phyloP scores from a whole-genome alignment of 176 grass and related monocot species.

The Phoenix dactylifera region DNA sequence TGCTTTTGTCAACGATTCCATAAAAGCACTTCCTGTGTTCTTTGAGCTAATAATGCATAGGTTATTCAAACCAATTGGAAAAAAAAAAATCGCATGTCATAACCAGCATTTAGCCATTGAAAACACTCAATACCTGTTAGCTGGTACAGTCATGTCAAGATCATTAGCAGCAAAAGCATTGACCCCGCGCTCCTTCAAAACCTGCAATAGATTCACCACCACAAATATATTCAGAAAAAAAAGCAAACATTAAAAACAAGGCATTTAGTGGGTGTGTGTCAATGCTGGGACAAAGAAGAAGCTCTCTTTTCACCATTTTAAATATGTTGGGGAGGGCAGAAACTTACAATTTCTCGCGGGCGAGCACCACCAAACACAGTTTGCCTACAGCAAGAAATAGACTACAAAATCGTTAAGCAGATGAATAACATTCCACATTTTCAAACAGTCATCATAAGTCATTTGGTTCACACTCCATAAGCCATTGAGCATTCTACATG shows the following conservation, averaged over 20 bases:
- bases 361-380: constrained; percentile 85
- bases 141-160: constrained; percentile 46
- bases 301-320: not conserved
- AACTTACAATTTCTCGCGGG: constrained; percentile 73
- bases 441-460: no score
- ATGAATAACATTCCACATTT: no score
- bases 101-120: no score
- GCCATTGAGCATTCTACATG: no score
- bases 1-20: no score
- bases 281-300: not conserved
- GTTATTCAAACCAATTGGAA: no score
- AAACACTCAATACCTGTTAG: constrained; percentile 40
- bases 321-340: constrained; percentile 4
- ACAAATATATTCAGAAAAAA: constrained; percentile 6
- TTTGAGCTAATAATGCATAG: no score
- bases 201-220: constrained; percentile 32
- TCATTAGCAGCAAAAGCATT: constrained; percentile 45
- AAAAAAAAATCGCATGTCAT: no score
- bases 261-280: no score
- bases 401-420: no score
- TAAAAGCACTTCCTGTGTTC: no score
- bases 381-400: constrained; percentile 41
- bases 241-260: not conserved
- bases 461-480: no score
- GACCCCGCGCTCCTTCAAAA: constrained; percentile 86